These are phyloP conservation scores for Magnolia kwangsiensis DNA, from an alignment of 164 flowering plant genomes.

Conservation along the genomic window DNA sequence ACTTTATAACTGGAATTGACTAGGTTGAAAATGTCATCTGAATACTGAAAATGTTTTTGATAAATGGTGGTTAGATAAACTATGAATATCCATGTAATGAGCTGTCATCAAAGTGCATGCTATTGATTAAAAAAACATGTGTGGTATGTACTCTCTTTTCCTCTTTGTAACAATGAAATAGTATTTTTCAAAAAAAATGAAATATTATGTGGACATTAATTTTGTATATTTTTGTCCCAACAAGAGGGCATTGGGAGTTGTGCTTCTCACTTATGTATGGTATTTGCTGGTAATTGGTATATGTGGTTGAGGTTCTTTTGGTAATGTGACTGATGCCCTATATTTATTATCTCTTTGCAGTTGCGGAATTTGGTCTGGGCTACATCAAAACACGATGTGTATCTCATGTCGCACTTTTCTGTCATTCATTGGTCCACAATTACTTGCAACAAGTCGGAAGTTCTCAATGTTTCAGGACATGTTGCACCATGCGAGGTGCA, in stretches of 20 bases:
- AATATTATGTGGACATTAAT: not conserved
- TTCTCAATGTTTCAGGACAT: slow-evolving; percentile 18
- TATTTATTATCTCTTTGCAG: slow-evolving; percentile 7
- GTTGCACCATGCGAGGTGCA: slow-evolving; percentile 37
- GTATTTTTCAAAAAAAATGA: not conserved
- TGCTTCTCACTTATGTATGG: not conserved
- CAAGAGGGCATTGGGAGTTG: not conserved
- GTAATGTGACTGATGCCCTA: not conserved
- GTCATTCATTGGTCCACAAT: slow-evolving; percentile 19
- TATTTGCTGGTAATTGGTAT: not conserved
- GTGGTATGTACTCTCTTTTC: not conserved
- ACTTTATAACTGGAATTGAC: not conserved
- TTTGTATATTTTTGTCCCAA: not conserved
- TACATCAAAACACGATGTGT: slow-evolving; percentile 20
- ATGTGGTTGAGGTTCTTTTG: not conserved
- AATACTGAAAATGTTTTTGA: not conserved
- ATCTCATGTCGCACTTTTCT: slow-evolving; percentile 18
- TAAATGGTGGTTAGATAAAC: not conserved
- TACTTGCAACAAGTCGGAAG: slow-evolving; percentile 13
- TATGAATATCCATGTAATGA: not conserved
- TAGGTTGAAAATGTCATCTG: not conserved
- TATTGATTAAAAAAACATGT: no score
- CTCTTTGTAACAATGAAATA: not conserved
- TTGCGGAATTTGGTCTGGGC: slow-evolving; percentile 23
- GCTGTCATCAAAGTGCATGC: not conserved